Base-by-base conservation (phyloP, 106 monocot species). In the Apostasia ramifera region DNA sequence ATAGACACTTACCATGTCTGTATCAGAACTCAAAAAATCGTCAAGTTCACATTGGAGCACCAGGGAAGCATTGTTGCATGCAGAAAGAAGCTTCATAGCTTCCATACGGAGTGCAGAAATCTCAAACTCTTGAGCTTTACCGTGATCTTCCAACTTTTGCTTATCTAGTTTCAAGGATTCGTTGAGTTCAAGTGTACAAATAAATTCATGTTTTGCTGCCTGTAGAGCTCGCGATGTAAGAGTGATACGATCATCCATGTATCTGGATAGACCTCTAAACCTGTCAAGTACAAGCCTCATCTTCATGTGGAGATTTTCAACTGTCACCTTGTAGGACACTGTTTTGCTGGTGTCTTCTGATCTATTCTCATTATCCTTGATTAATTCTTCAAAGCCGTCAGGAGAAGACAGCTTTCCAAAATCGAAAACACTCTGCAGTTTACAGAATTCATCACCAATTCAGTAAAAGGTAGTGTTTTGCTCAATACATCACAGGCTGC, bases 381-480 rank as follows among this genome's bases (percentile, higher is more conserved):
- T 68, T 46, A 82, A 84, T 55, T 89, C 84, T 44, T 89, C 91
- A 73, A 79, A 79, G 47, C 79, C 65, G 74, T 71, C 81, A 40
- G 86, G 71, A 64, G 89, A 71, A 40, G 73, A 61, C 67, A 81
- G 76, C 57, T 83, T 81, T 59, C 37, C 5, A 53, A 86, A 67
- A 50, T 63, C 72, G 79, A 59, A 54, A 55, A 71, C 61, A 72
- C 84, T 71, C 91, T 74, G 79, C 63, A 75, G 59, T 9, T 74
- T 58, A 66, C 44, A 38, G 44, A 11, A 62, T 62, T 44, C 40
- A 40, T 44, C 4, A 12, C 1, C 10, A 60, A 60, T 60, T 4
- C 2, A 60, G 40, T n/a, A 41, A 74, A 49, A 55, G n/a, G 15
- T 8, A 70, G 40, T 13, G 43, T 26, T 6, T 70, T n/a, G 57